These are phyloP conservation scores for Tuber borchii DNA, from an alignment of 495 filamentous ascomycete species.

Conservation along the genomic window DNA sequence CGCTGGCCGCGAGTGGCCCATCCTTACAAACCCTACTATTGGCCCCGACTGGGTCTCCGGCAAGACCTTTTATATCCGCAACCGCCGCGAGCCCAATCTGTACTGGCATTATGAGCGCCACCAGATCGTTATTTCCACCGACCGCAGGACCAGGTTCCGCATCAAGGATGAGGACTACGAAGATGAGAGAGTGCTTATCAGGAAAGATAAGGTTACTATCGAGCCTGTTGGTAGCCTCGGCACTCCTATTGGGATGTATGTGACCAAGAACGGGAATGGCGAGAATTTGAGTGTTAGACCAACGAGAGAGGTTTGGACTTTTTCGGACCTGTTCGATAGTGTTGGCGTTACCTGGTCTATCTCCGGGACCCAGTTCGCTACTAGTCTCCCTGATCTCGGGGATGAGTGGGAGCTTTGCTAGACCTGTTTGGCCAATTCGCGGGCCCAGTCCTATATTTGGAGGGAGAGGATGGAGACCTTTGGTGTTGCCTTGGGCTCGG, in stretches of 20 bases:
- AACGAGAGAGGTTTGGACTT: neutral
- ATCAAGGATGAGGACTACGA: neutral
- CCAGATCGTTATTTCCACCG: neutral
- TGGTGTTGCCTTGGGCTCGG: neutral
- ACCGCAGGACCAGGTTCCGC: conserved; percentile 17
- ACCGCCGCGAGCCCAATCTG: conserved; percentile 10
- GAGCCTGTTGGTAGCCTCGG: neutral
- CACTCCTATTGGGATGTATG: neutral
- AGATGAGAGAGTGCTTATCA: conserved; percentile 6
- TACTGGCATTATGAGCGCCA: conserved; percentile 12
- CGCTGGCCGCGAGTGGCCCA: neutral
- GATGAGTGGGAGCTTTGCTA: conserved; percentile 15
- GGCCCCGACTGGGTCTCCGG: conserved; percentile 16
- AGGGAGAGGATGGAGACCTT: neutral
- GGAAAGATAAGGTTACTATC: conserved; percentile 6
- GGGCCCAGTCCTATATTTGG: neutral
- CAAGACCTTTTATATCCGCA: conserved; percentile 25
- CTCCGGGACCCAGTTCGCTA: neutral
- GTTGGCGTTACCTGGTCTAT: conserved; percentile 4
- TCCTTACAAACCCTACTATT: conserved; percentile 6
- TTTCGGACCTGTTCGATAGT: neutral
- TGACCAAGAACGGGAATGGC: neutral
- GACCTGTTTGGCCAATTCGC: neutral
- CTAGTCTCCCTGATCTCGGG: neutral
- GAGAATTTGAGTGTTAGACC: neutral